Conservation (phyloP, 1,139 yeast species). For the Yamadazyma triangularis region DNA sequence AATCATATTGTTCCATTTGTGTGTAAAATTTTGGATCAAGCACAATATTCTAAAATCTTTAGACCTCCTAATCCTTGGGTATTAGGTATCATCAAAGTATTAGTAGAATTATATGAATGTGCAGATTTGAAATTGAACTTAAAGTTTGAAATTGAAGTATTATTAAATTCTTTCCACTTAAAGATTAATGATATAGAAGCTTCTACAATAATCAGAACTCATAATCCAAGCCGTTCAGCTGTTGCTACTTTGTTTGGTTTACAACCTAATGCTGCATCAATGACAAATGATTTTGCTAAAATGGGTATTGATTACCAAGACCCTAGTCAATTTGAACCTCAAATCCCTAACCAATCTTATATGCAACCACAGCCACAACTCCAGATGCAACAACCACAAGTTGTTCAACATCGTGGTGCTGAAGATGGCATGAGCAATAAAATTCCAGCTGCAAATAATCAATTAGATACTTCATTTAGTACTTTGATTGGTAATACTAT, state of each 20-base stretch:
- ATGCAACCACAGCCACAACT: slow-evolving; percentile 13
- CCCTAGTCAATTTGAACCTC: slow-evolving; percentile 19
- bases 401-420: slow-evolving; percentile 17
- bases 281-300: slow-evolving; percentile 42
- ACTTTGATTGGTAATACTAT: slow-evolving; percentile 63
- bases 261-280: slow-evolving; percentile 26
- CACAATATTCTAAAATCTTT: slow-evolving; percentile 68
- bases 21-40: slow-evolving; percentile 76
- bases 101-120: slow-evolving; percentile 76
- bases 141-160: slow-evolving; percentile 91
- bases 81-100: slow-evolving; percentile 68
- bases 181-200: slow-evolving; percentile 60
- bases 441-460: slow-evolving; percentile 10
- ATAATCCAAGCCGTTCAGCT: slow-evolving; percentile 41
- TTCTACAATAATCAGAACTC: slow-evolving; percentile 57
- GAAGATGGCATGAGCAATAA: slow-evolving; percentile 11
- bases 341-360: slow-evolving; percentile 17
- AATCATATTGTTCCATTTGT: slow-evolving; percentile 83
- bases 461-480: slow-evolving; percentile 41
- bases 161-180: slow-evolving; percentile 64
- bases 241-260: slow-evolving; percentile 45
- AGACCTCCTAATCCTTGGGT: slow-evolving; percentile 93
- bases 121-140: slow-evolving; percentile 81
- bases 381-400: slow-evolving; percentile 12
- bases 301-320: slow-evolving; percentile 18